phyloP scores from a whole-genome alignment of 768 basidiomycete genomes.

The Suillus decipiens region DNA sequence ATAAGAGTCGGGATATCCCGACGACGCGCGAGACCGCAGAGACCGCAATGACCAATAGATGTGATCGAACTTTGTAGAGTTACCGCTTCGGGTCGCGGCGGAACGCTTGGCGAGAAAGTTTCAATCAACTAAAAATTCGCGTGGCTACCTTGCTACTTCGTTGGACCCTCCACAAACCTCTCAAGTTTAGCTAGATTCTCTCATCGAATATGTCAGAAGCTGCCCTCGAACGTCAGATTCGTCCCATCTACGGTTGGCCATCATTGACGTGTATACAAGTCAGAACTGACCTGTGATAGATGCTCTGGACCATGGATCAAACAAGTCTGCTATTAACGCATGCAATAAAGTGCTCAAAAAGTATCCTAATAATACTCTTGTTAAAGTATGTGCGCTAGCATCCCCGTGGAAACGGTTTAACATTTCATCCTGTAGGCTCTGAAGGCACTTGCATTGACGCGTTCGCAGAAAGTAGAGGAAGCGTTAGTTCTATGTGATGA shows the following conservation, averaged over 20 bases:
- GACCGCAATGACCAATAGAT: neutral
- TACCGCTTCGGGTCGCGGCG: conserved; percentile 25
- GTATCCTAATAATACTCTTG: conserved; percentile 68
- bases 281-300: conserved; percentile 44
- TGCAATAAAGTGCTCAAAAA: conserved; percentile 91
- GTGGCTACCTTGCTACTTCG: conserved; percentile 13
- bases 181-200: conserved; percentile 6
- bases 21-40: neutral
- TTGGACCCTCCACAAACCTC: conserved; percentile 7
- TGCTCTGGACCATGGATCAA: conserved; percentile 82
- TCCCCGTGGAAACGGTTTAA: conserved; percentile 6
- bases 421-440: conserved; percentile 55
- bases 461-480: conserved; percentile 85
- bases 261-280: conserved; percentile 3
- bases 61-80: conserved; percentile 6
- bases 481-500: conserved; percentile 78
- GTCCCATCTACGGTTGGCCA: conserved; percentile 77
- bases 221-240: conserved; percentile 79
- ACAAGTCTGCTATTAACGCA: conserved; percentile 81
- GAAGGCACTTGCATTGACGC: conserved; percentile 82
- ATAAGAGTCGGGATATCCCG: too few relatives aligned
- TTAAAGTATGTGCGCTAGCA: conserved; percentile 52
- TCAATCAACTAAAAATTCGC: conserved; percentile 26
- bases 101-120: conserved; percentile 27
- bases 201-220: conserved; percentile 46